phyloP scores from a whole-genome alignment of 345 rosid genomes.

The Eucalyptus globulus region DNA sequence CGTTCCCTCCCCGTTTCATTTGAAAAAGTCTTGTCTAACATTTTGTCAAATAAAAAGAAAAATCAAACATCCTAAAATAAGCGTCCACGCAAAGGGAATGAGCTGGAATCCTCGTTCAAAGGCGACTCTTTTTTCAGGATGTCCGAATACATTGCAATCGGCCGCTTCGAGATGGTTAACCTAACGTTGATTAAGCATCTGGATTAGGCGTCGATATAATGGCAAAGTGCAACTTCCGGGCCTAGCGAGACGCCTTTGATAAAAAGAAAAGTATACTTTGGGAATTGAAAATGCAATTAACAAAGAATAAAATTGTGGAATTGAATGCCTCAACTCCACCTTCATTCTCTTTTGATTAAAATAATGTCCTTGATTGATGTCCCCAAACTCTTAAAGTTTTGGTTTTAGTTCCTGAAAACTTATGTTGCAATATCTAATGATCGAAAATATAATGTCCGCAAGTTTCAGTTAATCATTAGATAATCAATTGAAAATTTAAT shows the following conservation, averaged over 20 bases:
- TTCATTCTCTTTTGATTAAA: background rate
- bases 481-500: background rate
- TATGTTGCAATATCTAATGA: too few species aligned
- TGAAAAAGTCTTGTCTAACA: background rate
- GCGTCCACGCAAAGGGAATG: background rate
- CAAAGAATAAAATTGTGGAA: background rate
- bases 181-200: background rate
- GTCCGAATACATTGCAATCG: background rate
- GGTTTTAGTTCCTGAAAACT: background rate
- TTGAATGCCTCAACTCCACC: background rate
- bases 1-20: background rate
- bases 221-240: background rate
- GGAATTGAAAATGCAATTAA: background rate
- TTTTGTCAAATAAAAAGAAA: background rate
- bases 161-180: background rate
- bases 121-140: background rate
- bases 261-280: background rate
- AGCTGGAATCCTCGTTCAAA: background rate
- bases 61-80: background rate
- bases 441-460: background rate
- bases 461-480: background rate
- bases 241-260: background rate
- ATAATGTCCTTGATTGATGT: background rate
- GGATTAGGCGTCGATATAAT: background rate
- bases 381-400: background rate